Base-by-base conservation (phyloP, 108 stramenopile species). In the Skeletonema grethae region DNA sequence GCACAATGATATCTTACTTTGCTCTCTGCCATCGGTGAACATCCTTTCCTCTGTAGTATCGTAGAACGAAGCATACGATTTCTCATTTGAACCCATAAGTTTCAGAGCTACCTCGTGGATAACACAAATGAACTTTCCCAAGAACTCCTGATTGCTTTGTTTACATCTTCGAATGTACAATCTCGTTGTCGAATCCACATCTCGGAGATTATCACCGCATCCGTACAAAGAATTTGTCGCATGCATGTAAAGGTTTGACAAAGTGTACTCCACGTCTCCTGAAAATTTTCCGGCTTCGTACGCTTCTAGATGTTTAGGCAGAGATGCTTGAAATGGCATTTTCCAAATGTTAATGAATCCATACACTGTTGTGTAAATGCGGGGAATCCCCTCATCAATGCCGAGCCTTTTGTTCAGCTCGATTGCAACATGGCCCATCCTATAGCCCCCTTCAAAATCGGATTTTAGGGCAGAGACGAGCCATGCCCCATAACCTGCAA, bases 391-490 rank as follows among this genome's bases (percentile, higher is more conserved):
- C n/a, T 71, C 32, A 38, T 57, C 22, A 39, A 7, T 46, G 30
- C 20, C 16, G 20, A 70, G 41, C 32, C 36, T 64, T 10, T 50
- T n/a, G 31, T 65, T 36, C 39, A 28, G 30, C 9, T 75, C 67
- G 3, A 82, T 39, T 8, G 76, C 70, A 10, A 85, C n/a, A 25
- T 67, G 45, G 35, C 72, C 76, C 45, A 63, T 81, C 36, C 67
- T 70, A 59, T 80, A 74, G 12, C 83, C 80, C 45, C 79, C 79
- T 11, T 83, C 72, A 45, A 77, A 57, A 39, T 74, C 76, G 29
- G 43, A 53, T 12, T 77, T 72, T 24, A 13, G 36, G 56, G 50
- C 62, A 29, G 67, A 69, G 4, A 82, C 57, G 4, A 79, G 22
- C 77, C 69, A 69, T 46, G 58, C 22, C 10, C 71, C 77, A 71